These are phyloP conservation scores for Fusarium nanum DNA, from an alignment of 2,329 filamentous ascomycete genomes.

Conservation along the genomic window DNA sequence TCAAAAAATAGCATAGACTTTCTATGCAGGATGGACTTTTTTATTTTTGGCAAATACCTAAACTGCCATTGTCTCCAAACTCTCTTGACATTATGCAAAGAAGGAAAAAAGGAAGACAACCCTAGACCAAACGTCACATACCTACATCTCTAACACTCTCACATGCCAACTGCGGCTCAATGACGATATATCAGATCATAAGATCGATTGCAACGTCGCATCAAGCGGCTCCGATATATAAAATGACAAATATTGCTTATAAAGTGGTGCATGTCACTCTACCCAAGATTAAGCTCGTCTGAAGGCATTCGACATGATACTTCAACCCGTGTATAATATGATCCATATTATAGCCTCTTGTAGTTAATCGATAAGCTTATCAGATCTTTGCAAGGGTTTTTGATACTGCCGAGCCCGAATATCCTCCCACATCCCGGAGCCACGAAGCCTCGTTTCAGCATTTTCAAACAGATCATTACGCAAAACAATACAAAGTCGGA, in stretches of 20 bases:
- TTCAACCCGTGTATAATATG: not conserved
- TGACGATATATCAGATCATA: not conserved
- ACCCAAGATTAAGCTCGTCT: not conserved
- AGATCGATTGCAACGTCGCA: not conserved
- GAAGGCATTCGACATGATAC: not conserved
- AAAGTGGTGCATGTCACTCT: not conserved
- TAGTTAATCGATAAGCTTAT: slow-evolving; percentile 2
- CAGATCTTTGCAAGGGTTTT: not conserved
- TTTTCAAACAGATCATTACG: not conserved
- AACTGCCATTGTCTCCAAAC: not conserved
- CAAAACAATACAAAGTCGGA: not conserved
- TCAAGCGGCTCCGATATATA: not conserved
- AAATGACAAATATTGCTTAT: not conserved
- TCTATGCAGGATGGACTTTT: accelerated
- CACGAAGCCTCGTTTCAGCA: not conserved
- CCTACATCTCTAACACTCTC: not conserved
- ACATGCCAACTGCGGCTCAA: not conserved
- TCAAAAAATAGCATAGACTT: not conserved
- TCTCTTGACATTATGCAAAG: not conserved
- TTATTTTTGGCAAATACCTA: not conserved
- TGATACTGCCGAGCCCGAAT: not conserved
- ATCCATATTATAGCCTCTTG: not conserved
- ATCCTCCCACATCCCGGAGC: slow-evolving; percentile 5
- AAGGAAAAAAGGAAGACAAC: not conserved
- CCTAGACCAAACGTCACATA: not conserved